Base-by-base conservation (phyloP, 2,329 filamentous ascomycete genomes). In the Aspergillus fructus region DNA sequence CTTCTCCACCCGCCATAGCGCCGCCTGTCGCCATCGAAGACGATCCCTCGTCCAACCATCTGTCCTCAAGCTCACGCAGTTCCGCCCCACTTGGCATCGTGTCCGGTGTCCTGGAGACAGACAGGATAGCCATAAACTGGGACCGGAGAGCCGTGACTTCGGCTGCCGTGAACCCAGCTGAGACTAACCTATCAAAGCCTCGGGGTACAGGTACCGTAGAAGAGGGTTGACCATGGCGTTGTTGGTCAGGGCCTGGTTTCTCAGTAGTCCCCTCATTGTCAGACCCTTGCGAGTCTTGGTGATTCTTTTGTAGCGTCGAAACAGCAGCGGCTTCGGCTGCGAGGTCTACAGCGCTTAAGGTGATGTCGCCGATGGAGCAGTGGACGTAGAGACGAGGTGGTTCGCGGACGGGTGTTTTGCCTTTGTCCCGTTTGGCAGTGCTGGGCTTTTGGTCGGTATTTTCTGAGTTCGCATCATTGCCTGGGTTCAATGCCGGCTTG, bases 91-190 rank as follows among this genome's bases (percentile, higher is more conserved):
- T 87, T 1, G 93, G 93, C 88, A 96, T 91, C 0, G 89, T 90
- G 71, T 96, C 93, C 0, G 91, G 91, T 1, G 92, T 96, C 71
- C 90, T 91, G 24, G 89, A 88, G 62, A 89, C 85, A 30, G 89
- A 85, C 68, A 96, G 90, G 61, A 96, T 90, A 45, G 89, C 88
- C 43, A 91, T 84, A 75, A 97, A 99, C 73, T 97, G 93, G 21
- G 92, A 85, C 19, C 94, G 86, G 13, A 99, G 82, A 49, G 89
- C 87, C 49, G 91, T 87, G 13, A 99, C 88, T 74, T 99, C 94
- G 2, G 89, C 83, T 0, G 87, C 71, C 0, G 90, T 91, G 76
- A 99, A 96, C 27, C 93, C 93, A 0, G 91, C 85, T 4, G 83
- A 79, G 0, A 96, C 83, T 2, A 97, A 82, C 5, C 94, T 84